Evolutionary conservation across 2,329 filamentous ascomycete genomes (phyloP).

Genomic region (Lachnellula hyalina): DNA sequence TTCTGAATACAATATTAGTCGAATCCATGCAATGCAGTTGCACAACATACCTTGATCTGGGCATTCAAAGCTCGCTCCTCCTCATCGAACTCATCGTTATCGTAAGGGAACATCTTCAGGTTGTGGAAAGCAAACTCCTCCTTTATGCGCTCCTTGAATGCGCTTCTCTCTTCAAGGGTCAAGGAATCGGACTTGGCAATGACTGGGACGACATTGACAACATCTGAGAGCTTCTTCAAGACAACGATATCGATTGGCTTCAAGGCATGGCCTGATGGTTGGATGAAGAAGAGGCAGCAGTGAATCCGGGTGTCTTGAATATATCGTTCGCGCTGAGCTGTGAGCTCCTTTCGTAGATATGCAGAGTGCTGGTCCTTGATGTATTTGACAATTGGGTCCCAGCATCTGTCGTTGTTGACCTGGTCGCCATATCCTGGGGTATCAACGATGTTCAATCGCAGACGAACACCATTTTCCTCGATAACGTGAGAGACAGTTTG

Average conservation of each 20-base stretch:
- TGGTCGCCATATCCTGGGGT: conserved; percentile 97
- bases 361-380: conserved; percentile 99
- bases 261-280: conserved; percentile 93
- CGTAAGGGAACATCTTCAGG: conserved; percentile 99
- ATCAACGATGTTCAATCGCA: conserved; percentile 97
- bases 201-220: conserved; percentile 97
- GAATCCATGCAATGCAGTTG: neutral
- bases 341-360: conserved; percentile 98
- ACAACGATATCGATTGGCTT: conserved; percentile 99
- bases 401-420: conserved; percentile 99
- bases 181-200: conserved; percentile 98
- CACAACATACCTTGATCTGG: conserved; percentile 78
- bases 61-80: conserved; percentile 92
- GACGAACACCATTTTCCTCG: conserved; percentile 97
- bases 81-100: conserved; percentile 97
- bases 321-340: conserved; percentile 96
- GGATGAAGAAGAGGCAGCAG: conserved; percentile 99
- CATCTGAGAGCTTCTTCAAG: conserved; percentile 98
- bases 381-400: conserved; percentile 99
- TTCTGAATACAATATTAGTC: conserved; percentile 51
- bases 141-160: conserved; percentile 99
- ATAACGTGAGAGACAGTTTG: conserved; percentile 98
- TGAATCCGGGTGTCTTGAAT: conserved; percentile 99
- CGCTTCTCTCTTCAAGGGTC: conserved; percentile 89
- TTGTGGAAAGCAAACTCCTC: conserved; percentile 99